Percentiles rank a stretch among this genome's conserved stretches.
phyloP scores from a whole-genome alignment of 1,284 basidiomycete genomes.

The Marasmius fiardii region DNA sequence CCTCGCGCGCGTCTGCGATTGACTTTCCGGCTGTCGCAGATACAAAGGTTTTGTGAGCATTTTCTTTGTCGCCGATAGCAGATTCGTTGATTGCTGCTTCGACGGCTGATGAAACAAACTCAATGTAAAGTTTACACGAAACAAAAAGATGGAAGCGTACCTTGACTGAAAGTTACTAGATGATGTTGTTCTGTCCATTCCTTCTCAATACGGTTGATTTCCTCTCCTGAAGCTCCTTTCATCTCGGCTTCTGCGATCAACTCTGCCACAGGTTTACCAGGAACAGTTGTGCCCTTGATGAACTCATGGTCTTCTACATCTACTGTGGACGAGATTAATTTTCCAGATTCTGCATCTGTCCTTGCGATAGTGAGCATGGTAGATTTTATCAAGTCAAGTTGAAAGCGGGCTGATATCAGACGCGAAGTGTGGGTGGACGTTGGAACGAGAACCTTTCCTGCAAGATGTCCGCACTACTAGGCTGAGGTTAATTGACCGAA shows the following conservation, averaged over 20 bases:
- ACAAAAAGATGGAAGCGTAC: slow-evolving; percentile 39
- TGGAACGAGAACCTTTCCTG: slow-evolving; percentile 92
- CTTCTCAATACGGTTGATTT: slow-evolving; percentile 75
- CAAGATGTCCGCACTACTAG: slow-evolving; percentile 80
- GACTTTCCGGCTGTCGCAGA: slow-evolving; percentile 64
- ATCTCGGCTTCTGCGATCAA: slow-evolving; percentile 73
- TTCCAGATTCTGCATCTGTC: slow-evolving; percentile 90
- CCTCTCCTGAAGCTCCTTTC: slow-evolving; percentile 62
- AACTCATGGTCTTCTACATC: slow-evolving; percentile 80
- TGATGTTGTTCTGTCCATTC: slow-evolving; percentile 75
- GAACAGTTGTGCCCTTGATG: slow-evolving; percentile 68
- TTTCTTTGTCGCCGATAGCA: slow-evolving; percentile 50
- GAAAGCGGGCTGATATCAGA: slow-evolving; percentile 81
- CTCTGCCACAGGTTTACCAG: slow-evolving; percentile 66
- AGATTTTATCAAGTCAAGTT: slow-evolving; percentile 84
- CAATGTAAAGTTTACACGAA: not conserved
- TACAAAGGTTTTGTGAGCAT: slow-evolving; percentile 49
- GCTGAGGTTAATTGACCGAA: not conserved
- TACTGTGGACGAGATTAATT: slow-evolving; percentile 81
- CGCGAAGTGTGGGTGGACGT: slow-evolving; percentile 84
- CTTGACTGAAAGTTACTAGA: slow-evolving; percentile 83
- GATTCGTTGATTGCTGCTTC: slow-evolving; percentile 52
- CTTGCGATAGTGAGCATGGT: slow-evolving; percentile 89
- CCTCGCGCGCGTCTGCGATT: slow-evolving; percentile 67
- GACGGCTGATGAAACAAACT: slow-evolving; percentile 44